phyloP scores from a whole-genome alignment of 495 filamentous ascomycete genomes.

The Platismatia glauca region DNA sequence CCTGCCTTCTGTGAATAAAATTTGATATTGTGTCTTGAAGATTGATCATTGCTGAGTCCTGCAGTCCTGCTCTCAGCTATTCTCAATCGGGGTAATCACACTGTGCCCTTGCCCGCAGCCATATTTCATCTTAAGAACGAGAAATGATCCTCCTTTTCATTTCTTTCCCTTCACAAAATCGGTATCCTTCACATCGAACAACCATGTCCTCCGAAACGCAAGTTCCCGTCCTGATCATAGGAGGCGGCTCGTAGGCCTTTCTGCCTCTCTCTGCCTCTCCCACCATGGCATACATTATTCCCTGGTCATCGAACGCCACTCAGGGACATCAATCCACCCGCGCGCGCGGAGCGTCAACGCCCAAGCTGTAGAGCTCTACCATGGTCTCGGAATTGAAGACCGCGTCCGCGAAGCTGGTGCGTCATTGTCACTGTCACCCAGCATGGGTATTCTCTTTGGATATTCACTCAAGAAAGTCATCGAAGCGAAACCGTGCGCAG shows the following conservation, averaged over 20 bases:
- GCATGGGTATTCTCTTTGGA: constrained; percentile 26
- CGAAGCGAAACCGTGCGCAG: constrained; percentile 24
- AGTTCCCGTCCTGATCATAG: constrained; percentile 32
- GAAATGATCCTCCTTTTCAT: too few relatives aligned
- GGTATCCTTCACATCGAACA: not conserved
- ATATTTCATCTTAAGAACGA: too few relatives aligned
- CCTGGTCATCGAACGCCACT: constrained; percentile 33
- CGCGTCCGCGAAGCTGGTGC: not conserved
- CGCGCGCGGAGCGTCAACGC: constrained; percentile 35
- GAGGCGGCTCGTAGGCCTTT: constrained; percentile 37
- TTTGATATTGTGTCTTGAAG: too few relatives aligned
- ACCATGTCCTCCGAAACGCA: constrained; percentile 9
- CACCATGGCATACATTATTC: constrained; percentile 29
- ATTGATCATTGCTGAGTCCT: too few relatives aligned
- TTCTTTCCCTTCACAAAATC: too few relatives aligned
- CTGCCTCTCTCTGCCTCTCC: constrained; percentile 35
- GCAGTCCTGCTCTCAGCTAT: too few relatives aligned
- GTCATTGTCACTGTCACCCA: not conserved
- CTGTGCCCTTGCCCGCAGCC: too few relatives aligned
- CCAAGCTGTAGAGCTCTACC: constrained; percentile 37
- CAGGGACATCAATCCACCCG: constrained; percentile 26
- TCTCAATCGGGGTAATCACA: too few relatives aligned
- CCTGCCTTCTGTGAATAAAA: too few relatives aligned
- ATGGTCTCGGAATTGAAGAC: constrained; percentile 24
- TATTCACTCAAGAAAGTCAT: constrained; percentile 26